Conservation (phyloP, 2,329 filamentous ascomycete species). For the Aspergillus sojae region DNA sequence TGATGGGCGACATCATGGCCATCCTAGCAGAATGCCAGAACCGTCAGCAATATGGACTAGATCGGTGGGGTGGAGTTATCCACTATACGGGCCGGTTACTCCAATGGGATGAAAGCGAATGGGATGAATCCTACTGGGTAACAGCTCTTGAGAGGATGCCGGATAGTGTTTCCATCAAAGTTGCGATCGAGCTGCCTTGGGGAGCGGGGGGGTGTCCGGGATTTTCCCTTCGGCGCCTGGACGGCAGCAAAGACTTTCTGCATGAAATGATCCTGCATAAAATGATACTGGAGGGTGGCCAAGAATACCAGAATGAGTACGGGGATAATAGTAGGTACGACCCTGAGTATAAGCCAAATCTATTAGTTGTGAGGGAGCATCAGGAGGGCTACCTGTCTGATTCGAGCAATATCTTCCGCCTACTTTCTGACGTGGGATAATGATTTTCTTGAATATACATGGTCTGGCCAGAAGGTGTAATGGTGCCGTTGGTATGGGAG, state of each 20-base stretch:
- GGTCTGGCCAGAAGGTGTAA: too few species aligned
- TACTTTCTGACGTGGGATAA: conserved; percentile 3
- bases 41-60: conserved; percentile 8
- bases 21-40: conserved; percentile 11
- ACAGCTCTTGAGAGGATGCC: conserved; percentile 2
- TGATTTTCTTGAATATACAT: too few species aligned
- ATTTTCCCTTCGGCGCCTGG: conserved; percentile 11
- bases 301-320: too few species aligned
- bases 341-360: conserved; percentile 3
- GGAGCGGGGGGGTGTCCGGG: neutral
- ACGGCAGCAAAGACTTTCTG: conserved; percentile 1
- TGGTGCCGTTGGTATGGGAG: too few species aligned
- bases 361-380: conserved; percentile 5
- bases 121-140: neutral
- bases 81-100: conserved; percentile 5
- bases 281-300: neutral
- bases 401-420: conserved; percentile 9
- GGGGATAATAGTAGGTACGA: too few species aligned
- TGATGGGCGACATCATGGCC: conserved; percentile 9
- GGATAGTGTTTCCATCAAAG: conserved; percentile 8
- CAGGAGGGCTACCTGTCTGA: conserved; percentile 4
- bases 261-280: conserved; percentile 12
- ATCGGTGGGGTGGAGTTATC: conserved; percentile 1
- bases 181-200: conserved; percentile 7
- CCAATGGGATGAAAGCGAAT: neutral